phyloP scores from a whole-genome alignment of 495 filamentous ascomycete genomes.

The Penicillium flavigenum region DNA sequence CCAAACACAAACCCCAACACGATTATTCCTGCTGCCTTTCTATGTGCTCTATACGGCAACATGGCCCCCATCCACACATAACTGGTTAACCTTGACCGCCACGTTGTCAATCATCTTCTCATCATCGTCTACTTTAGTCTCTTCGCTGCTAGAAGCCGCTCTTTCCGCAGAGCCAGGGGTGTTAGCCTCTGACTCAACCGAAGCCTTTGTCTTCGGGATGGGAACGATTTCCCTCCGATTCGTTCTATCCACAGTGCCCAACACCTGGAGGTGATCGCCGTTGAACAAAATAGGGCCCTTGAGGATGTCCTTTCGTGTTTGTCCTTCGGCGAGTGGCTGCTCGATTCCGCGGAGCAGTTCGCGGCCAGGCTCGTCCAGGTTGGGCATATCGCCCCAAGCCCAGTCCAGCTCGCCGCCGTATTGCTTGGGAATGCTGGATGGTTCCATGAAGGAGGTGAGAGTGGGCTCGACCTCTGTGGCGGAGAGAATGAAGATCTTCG shows the following conservation, averaged over 20 bases:
- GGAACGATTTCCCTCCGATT: constrained; percentile 35
- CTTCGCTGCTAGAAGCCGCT: not conserved
- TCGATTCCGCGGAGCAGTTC: constrained; percentile 46
- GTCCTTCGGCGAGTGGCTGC: constrained; percentile 29
- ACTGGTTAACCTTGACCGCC: constrained; percentile 21
- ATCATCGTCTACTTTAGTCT: constrained; percentile 5
- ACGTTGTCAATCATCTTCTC: constrained; percentile 20
- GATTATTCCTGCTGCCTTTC: constrained; percentile 5
- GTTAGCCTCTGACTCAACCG: not conserved
- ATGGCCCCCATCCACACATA: constrained; percentile 16
- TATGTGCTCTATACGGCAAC: constrained; percentile 23
- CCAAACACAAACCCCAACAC: not conserved
- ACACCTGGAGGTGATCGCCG: constrained; percentile 37
- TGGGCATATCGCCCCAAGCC: constrained; percentile 69
- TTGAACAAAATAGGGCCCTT: constrained; percentile 47
- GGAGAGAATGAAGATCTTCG: constrained; percentile 86
- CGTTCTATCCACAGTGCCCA: constrained; percentile 45
- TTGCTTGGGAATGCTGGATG: constrained; percentile 72
- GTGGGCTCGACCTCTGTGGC: constrained; percentile 68
- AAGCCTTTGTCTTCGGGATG: constrained; percentile 20
- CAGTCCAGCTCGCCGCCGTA: constrained; percentile 85
- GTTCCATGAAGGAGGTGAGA: constrained; percentile 76
- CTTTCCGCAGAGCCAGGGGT: not conserved
- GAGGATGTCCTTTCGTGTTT: constrained; percentile 32
- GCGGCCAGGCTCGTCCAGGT: constrained; percentile 60